A percentile compares a stretch with the other conserved stretches of the same genome.
These are phyloP conservation scores for Candida arabinofermentans DNA, from an alignment of 805 yeast genomes.

Conservation along the genomic window DNA sequence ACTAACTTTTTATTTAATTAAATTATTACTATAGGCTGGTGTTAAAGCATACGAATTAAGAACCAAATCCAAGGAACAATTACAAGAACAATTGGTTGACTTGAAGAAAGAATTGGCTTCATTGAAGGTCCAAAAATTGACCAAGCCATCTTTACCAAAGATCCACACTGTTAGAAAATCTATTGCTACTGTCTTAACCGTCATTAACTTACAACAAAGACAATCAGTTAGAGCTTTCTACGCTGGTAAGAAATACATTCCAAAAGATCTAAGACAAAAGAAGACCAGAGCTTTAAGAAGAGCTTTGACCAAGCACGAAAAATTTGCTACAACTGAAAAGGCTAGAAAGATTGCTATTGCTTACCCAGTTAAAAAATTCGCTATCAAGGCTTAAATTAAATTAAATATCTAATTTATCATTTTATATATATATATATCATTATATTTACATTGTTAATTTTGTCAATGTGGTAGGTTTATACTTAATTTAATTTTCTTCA, in stretches of 20 bases:
- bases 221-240: conserved; percentile 91
- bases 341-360: conserved; percentile 89
- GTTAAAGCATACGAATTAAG: conserved; percentile 95
- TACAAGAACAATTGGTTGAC: conserved; percentile 90
- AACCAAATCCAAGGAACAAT: conserved; percentile 95
- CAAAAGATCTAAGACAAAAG: conserved; percentile 99
- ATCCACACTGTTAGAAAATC: conserved; percentile 96
- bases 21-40: conserved; percentile 57
- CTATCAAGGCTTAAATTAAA: conserved; percentile 86
- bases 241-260: conserved; percentile 91
- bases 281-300: conserved; percentile 99
- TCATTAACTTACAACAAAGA: conserved; percentile 96
- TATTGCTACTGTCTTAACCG: conserved; percentile 96
- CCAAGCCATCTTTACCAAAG: conserved; percentile 91
- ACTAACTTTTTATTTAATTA: conserved; percentile 4
- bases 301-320: conserved; percentile 85
- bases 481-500: conserved; percentile 1
- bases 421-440: too few relatives aligned
- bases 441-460: conserved; percentile 1
- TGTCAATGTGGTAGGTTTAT: neutral
- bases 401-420: neutral
- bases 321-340: conserved; percentile 76
- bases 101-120: conserved; percentile 94
- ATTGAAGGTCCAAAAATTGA: conserved; percentile 93
- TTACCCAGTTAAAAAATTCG: conserved; percentile 98